These are phyloP conservation scores for Candida sonorensis DNA, from an alignment of 805 yeast species.

Conservation along the genomic window DNA sequence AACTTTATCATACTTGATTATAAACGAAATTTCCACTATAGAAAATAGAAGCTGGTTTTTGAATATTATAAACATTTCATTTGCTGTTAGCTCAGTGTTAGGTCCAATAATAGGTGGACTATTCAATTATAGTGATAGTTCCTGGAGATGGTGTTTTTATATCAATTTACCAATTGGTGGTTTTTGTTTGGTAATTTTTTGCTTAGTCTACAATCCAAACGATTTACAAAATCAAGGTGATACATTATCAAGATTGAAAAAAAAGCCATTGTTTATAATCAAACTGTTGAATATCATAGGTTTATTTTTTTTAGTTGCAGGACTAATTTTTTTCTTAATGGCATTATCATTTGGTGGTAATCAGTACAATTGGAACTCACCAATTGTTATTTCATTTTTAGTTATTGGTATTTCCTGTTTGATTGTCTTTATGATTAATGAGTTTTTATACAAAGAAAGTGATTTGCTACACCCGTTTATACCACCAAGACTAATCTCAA, in stretches of 20 bases:
- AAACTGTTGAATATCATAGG: conserved; percentile 10
- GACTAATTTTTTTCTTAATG: conserved; percentile 40
- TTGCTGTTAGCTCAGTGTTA: conserved; percentile 43
- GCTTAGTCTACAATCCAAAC: conserved; percentile 4
- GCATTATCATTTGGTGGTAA: conserved; percentile 54
- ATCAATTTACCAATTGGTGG: conserved; percentile 66
- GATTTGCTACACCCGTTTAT: conserved; percentile 34
- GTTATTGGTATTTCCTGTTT: conserved; percentile 37
- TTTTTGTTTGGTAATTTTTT: conserved; percentile 39
- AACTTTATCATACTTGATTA: conserved; percentile 48
- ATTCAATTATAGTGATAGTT: conserved; percentile 33
- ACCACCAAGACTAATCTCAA: conserved; percentile 32
- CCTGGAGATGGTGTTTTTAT: conserved; percentile 77
- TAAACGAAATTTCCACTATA: conserved; percentile 48
- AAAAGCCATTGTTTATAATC: too few species aligned
- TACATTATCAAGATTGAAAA: background rate
- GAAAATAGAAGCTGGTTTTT: conserved; percentile 32
- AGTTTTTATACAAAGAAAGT: conserved; percentile 19
- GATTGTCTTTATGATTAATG: conserved; percentile 31
- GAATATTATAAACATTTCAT: conserved; percentile 36
- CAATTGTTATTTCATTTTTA: conserved; percentile 44
- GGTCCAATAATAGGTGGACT: conserved; percentile 70
- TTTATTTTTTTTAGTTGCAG: conserved; percentile 36
- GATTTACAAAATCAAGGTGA: background rate
- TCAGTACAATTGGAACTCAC: conserved; percentile 48